phyloP scores from a whole-genome alignment of 495 filamentous ascomycete species.

The Chlorociboria aeruginascens region DNA sequence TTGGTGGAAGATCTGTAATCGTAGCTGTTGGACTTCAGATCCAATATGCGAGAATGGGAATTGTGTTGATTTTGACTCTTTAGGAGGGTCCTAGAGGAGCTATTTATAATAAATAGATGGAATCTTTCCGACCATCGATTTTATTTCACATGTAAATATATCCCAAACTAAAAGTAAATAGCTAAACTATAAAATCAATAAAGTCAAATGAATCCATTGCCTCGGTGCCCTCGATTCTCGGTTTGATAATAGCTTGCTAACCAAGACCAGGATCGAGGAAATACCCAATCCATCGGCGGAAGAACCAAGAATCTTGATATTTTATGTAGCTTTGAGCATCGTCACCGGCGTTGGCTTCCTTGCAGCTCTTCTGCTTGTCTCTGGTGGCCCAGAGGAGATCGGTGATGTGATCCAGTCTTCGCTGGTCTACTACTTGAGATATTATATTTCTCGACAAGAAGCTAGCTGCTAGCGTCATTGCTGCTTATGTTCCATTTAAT shows the following conservation, averaged over 20 bases:
- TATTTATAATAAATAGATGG: too few relatives aligned
- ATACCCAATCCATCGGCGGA: slow-evolving; percentile 27
- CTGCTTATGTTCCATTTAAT: slow-evolving; percentile 48
- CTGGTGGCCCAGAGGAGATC: slow-evolving; percentile 42
- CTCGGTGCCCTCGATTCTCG: too few relatives aligned
- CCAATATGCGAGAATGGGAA: too few relatives aligned
- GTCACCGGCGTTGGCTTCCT: slow-evolving; percentile 48
- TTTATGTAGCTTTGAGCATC: slow-evolving; percentile 24
- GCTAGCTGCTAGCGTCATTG: slow-evolving; percentile 51
- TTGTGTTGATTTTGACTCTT: too few relatives aligned
- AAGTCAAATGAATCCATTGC: too few relatives aligned
- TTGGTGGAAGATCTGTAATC: too few relatives aligned
- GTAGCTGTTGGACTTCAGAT: too few relatives aligned
- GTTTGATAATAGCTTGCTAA: neutral
- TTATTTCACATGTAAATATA: too few relatives aligned
- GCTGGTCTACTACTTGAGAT: slow-evolving; percentile 60
- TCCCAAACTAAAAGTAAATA: too few relatives aligned
- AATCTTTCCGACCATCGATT: too few relatives aligned
- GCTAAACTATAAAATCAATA: too few relatives aligned
- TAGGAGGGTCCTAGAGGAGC: too few relatives aligned
- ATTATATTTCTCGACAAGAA: slow-evolving; percentile 56
- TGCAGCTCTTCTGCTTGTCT: slow-evolving; percentile 51
- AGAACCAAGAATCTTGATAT: slow-evolving; percentile 25
- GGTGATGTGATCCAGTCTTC: slow-evolving; percentile 47
- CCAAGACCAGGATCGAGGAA: slow-evolving; percentile 29